Percentiles rank a stretch among this genome's conserved stretches.
Conservation (phyloP, 768 basidiomycete species). For the Lentinula aciculospora region DNA sequence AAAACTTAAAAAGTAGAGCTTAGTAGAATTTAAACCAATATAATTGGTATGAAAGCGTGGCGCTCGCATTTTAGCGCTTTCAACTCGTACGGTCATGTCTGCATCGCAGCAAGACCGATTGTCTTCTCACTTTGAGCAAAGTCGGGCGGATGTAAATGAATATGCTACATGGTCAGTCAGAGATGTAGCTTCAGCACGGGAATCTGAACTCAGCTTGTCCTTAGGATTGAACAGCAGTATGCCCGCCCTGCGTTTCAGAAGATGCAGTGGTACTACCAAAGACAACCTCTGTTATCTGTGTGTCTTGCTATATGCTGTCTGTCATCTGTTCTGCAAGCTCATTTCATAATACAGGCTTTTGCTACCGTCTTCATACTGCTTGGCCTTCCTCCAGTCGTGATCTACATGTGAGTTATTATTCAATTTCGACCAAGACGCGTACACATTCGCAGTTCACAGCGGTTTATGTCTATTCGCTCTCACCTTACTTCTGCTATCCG, state of each 20-base stretch:
- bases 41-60: too few relatives aligned
- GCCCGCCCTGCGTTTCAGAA: background rate
- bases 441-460: constrained; percentile 14
- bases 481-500: constrained; percentile 18
- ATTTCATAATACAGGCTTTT: constrained; percentile 19
- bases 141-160: background rate
- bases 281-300: background rate
- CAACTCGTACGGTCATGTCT: background rate
- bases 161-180: background rate
- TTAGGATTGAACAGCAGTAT: background rate
- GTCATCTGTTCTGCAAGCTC: background rate
- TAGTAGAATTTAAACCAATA: too few relatives aligned
- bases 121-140: background rate
- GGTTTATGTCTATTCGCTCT: constrained; percentile 22
- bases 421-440: background rate
- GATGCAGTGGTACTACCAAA: background rate
- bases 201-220: background rate
- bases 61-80: too few relatives aligned
- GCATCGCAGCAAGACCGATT: background rate
- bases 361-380: constrained; percentile 19
- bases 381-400: constrained; percentile 20
- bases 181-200: background rate
- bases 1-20: too few relatives aligned
- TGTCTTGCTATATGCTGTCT: background rate
- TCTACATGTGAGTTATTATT: constrained; percentile 20